A percentile compares a stretch with the other conserved stretches of the same genome.
phyloP scores from a whole-genome alignment of 305 asterid species.

The Stenogyne calaminthoides region DNA sequence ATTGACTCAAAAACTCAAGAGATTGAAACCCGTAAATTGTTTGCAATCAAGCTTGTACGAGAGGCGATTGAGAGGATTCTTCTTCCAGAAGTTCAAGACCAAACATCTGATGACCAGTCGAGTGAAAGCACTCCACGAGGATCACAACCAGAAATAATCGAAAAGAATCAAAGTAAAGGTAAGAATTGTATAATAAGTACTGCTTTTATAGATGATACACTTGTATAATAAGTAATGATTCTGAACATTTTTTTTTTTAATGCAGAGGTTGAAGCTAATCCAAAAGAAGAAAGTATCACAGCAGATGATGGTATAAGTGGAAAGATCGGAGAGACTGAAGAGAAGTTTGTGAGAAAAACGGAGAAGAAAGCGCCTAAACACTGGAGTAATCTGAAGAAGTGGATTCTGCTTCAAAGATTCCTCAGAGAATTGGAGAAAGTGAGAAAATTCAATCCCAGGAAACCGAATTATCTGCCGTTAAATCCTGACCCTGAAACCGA shows the following conservation, averaged over 20 bases:
- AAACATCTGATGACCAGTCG: constrained; percentile 69
- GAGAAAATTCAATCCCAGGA: constrained; percentile 58
- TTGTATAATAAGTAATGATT: not conserved
- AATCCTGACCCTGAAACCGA: constrained; percentile 64
- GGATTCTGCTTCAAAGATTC: constrained; percentile 88
- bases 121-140: constrained; percentile 52
- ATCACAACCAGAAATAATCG: constrained; percentile 36
- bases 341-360: constrained; percentile 35
- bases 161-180: constrained; percentile 54
- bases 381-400: constrained; percentile 93
- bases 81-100: constrained; percentile 93
- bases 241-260: constrained; percentile 10
- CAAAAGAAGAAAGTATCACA: constrained; percentile 6
- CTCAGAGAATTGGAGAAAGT: constrained; percentile 81
- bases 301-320: constrained; percentile 20
- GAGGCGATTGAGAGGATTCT: constrained; percentile 97
- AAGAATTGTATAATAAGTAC: not conserved
- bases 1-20: constrained; percentile 55
- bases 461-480: constrained; percentile 47
- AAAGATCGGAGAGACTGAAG: constrained; percentile 27
- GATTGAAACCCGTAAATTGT: constrained; percentile 60
- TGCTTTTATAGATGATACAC: not conserved
- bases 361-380: constrained; percentile 74
- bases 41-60: constrained; percentile 83
- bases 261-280: constrained; percentile 18